A percentile compares a stretch with the other conserved stretches of the same genome.
Conservation (phyloP, 768 basidiomycete species). For the Gloeopeniophorella convolvens region DNA sequence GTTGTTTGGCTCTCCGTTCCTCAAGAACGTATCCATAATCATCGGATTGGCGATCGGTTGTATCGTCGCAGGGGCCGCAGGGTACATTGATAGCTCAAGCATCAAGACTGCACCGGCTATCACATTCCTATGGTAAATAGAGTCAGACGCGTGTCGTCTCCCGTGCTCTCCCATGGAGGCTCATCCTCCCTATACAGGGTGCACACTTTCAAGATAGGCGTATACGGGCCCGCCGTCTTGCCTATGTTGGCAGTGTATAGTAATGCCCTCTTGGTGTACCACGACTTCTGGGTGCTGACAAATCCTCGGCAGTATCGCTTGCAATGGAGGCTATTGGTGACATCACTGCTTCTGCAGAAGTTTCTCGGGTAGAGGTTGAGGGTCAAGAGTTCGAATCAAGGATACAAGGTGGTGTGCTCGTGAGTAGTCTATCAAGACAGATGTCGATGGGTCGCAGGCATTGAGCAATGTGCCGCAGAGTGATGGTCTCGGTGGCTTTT, state of each 20-base stretch:
- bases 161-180: background rate
- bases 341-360: slow-evolving; percentile 76
- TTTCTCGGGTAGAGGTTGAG: slow-evolving; percentile 65
- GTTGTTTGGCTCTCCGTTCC: slow-evolving; percentile 77
- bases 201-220: slow-evolving; percentile 65
- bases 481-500: slow-evolving; percentile 75
- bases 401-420: slow-evolving; percentile 77
- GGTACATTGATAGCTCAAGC: slow-evolving; percentile 63
- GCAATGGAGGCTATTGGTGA: slow-evolving; percentile 86
- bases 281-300: background rate
- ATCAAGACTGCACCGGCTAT: slow-evolving; percentile 68
- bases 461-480: slow-evolving; percentile 34
- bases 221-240: slow-evolving; percentile 66
- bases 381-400: slow-evolving; percentile 75
- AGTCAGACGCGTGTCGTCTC: background rate
- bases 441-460: background rate
- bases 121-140: slow-evolving; percentile 66
- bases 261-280: slow-evolving; percentile 24
- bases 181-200: slow-evolving; percentile 39
- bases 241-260: slow-evolving; percentile 58
- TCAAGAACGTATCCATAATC: slow-evolving; percentile 75
- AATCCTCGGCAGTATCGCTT: slow-evolving; percentile 44
- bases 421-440: slow-evolving; percentile 24
- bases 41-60: slow-evolving; percentile 71
- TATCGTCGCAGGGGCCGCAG: slow-evolving; percentile 72